Conservation (phyloP, 768 basidiomycete species). For the Pleurotus tuoliensis region DNA sequence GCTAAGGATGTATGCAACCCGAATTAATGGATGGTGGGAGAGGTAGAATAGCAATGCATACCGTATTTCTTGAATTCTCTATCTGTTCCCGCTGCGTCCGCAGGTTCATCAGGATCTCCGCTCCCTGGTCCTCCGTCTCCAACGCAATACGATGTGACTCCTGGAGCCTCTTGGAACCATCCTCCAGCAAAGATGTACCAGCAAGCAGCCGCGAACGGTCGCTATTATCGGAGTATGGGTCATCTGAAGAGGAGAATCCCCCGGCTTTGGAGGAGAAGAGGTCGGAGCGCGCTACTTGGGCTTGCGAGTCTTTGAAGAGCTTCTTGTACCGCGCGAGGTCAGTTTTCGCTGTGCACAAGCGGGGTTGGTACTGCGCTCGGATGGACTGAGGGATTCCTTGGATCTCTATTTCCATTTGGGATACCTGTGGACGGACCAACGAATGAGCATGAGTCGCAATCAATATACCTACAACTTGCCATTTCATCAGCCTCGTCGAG, state of each 20-base stretch:
- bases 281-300: conserved; percentile 69
- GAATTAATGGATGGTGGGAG: background rate
- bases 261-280: conserved; percentile 56
- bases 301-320: conserved; percentile 66
- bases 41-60: conserved; percentile 29
- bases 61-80: conserved; percentile 87
- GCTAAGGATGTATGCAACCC: conserved; percentile 34
- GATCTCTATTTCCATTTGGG: conserved; percentile 99
- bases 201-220: conserved; percentile 79
- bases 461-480: conserved; percentile 39
- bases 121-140: conserved; percentile 95
- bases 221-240: conserved; percentile 67
- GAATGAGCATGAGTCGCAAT: background rate
- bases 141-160: conserved; percentile 91
- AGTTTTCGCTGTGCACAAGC: conserved; percentile 71
- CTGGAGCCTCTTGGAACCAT: conserved; percentile 80
- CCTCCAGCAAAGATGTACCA: conserved; percentile 75
- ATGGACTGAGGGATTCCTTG: conserved; percentile 90
- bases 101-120: conserved; percentile 85
- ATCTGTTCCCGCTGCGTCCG: conserved; percentile 91
- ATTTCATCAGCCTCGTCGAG: conserved; percentile 98
- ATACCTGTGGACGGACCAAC: conserved; percentile 52
- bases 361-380: conserved; percentile 68
- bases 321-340: conserved; percentile 81
- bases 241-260: conserved; percentile 57